Base-by-base conservation (phyloP, 495 filamentous ascomycete species). In the Aspergillus avenaceus region DNA sequence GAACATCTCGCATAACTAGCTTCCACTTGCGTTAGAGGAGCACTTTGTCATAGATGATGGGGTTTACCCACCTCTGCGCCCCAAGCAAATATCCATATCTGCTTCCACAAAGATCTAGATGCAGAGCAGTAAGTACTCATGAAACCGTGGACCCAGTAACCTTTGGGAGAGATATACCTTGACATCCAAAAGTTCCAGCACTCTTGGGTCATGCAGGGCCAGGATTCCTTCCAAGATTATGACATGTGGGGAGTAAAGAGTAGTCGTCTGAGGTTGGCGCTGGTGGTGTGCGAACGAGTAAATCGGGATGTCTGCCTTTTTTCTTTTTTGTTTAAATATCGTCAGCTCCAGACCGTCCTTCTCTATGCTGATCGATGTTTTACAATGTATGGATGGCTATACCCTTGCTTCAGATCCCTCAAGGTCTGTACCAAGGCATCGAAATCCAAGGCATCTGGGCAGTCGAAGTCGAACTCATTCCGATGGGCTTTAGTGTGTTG, bases 281-380 rank as follows among this genome's bases (percentile, higher is more conserved):
- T 87, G 85, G 72, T 98, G 93, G 53, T 95, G 84, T 58, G 88
- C 84, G 70, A 98, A 98, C 1, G 93, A 98, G 64, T 98, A 98
- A 2, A 95, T 72, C 3, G 93, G 93, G 53, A 98, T 88, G 55
- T 98, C 88, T 46, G 88, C 86, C 62, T 89, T 91, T 67, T 91
- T 91, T 47, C 93, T 97, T 57, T 29, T 19, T 31, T 50, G 28
- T n/a, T 29, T 14, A 45, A 48, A 4, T 23, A 11, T 29, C 32
- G 34, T 50, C 29, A 55, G 47, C 44, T 16, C 18, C 26, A 9
- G n/a, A 18, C 13, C 23, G 22, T 8, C 12, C 19, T 16, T 27
- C 19, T 11, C 29, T 22, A 27, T 19, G n/a, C 31, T 26, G 41
- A 37, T 25, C 13, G 19, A 14, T 2, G 7, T 0, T 34, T 40